phyloP scores from a whole-genome alignment of 768 basidiomycete genomes.

The Lactarius quietus region DNA sequence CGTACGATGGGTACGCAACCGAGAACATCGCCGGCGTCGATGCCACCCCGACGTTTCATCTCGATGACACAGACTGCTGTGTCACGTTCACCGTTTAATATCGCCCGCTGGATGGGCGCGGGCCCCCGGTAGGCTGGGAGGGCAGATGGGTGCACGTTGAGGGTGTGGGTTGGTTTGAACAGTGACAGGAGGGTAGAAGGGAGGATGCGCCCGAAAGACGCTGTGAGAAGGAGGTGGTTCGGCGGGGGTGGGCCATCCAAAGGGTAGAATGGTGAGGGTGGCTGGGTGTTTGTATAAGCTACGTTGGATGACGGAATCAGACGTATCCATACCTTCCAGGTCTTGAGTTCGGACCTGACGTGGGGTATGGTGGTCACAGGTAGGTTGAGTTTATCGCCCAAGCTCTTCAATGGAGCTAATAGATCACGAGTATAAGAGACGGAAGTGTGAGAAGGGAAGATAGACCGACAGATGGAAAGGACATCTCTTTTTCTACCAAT shows the following conservation, averaged over 20 bases:
- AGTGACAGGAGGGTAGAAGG: slow-evolving; percentile 54
- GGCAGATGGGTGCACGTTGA: slow-evolving; percentile 90
- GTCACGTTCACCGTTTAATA: slow-evolving; percentile 60
- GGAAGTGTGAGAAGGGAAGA: not conserved
- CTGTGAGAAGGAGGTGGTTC: slow-evolving; percentile 69
- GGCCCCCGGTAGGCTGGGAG: slow-evolving; percentile 87
- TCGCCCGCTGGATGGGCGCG: slow-evolving; percentile 82
- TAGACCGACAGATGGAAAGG: slow-evolving; percentile 52
- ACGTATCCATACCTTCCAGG: slow-evolving; percentile 52
- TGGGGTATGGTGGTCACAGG: slow-evolving; percentile 61
- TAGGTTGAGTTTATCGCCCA: slow-evolving; percentile 52
- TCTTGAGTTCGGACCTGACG: slow-evolving; percentile 53
- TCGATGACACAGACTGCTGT: slow-evolving; percentile 82
- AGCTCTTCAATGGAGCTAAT: slow-evolving; percentile 65
- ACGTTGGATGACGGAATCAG: not conserved
- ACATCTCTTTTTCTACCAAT: slow-evolving; percentile 58
- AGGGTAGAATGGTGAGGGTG: slow-evolving; percentile 38
- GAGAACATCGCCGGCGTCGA: slow-evolving; percentile 79
- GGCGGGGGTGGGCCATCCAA: slow-evolving; percentile 27
- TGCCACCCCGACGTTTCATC: slow-evolving; percentile 57
- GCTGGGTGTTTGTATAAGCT: slow-evolving; percentile 34
- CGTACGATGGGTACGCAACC: slow-evolving; percentile 50
- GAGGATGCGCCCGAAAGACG: slow-evolving; percentile 89
- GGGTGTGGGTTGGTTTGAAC: slow-evolving; percentile 54
- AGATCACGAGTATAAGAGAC: not conserved